Evolutionary conservation across 306 rosid genomes (phyloP).

Genomic region (Clitoria ternatea): DNA sequence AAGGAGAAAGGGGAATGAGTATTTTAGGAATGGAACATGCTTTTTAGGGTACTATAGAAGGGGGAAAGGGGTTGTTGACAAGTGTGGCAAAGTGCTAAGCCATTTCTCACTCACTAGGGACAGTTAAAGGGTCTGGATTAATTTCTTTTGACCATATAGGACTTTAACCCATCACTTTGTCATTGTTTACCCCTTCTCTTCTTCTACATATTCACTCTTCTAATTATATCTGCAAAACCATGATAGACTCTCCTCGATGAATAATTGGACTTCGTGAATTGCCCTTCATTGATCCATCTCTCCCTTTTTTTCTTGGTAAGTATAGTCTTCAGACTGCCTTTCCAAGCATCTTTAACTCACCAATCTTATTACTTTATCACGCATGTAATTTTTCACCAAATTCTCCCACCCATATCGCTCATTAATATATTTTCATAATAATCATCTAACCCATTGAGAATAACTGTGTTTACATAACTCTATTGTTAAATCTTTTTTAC

Average conservation of each 20-base stretch:
- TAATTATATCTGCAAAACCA: slow-evolving; percentile 26
- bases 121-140: slow-evolving; percentile 41
- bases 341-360: slow-evolving; percentile 46
- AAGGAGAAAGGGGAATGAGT: background rate
- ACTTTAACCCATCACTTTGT: slow-evolving; percentile 27
- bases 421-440: too few relatives aligned
- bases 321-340: slow-evolving; percentile 35
- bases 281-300: slow-evolving; percentile 32
- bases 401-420: too few relatives aligned
- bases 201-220: background rate
- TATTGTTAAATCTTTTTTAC: too few relatives aligned
- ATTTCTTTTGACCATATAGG: slow-evolving; percentile 47
- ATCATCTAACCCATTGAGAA: too few relatives aligned
- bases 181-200: background rate
- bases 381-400: background rate
- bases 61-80: slow-evolving; percentile 28
- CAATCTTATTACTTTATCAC: slow-evolving; percentile 32
- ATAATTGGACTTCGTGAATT: slow-evolving; percentile 17
- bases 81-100: slow-evolving; percentile 26
- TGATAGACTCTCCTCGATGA: slow-evolving; percentile 40
- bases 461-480: too few relatives aligned
- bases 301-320: background rate
- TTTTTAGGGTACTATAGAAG: slow-evolving; percentile 18
- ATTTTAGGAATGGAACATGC: slow-evolving; percentile 1
- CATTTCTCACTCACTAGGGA: slow-evolving; percentile 27